Evolutionary conservation across 164 flowering plant genomes (phyloP).

Genomic region (Protea cynaroides): DNA sequence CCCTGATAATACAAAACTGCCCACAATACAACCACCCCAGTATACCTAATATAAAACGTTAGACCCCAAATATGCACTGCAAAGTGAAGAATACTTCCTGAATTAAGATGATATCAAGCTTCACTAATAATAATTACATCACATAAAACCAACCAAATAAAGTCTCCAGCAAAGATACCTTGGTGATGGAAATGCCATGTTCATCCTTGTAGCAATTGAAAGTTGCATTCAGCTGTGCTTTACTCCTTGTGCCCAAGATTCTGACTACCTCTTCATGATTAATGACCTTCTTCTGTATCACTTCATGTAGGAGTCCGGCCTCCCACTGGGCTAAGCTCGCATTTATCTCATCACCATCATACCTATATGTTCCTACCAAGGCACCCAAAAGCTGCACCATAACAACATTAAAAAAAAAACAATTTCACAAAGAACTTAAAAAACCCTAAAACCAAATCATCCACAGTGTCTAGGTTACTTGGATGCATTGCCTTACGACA

Average conservation of each 20-base stretch:
- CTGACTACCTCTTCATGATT: slow-evolving; percentile 69
- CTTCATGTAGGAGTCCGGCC: slow-evolving; percentile 43
- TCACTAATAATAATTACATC: too few species aligned
- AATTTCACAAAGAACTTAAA: not conserved
- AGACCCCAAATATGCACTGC: too few species aligned
- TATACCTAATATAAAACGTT: too few species aligned
- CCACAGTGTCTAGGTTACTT: too few species aligned
- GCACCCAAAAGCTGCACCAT: slow-evolving; percentile 38
- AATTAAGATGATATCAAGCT: too few species aligned
- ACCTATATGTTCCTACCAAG: slow-evolving; percentile 34
- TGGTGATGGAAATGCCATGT: slow-evolving; percentile 53
- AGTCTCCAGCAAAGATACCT: slow-evolving; percentile 30
- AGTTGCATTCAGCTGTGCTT: slow-evolving; percentile 68
- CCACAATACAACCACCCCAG: too few species aligned
- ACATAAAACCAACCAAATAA: not conserved
- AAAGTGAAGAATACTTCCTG: too few species aligned
- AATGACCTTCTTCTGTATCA: slow-evolving; percentile 38
- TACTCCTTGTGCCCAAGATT: slow-evolving; percentile 70
- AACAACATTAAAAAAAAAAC: not conserved
- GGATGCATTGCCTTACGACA: slow-evolving; percentile 46
- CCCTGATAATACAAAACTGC: too few species aligned
- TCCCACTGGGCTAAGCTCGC: slow-evolving; percentile 55
- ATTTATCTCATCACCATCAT: slow-evolving; percentile 60
- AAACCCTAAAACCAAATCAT: not conserved
- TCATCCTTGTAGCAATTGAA: slow-evolving; percentile 58